Percentiles rank a stretch among this genome's conserved stretches.
phyloP scores from a whole-genome alignment of 805 yeast genomes.

The Schizosaccharomyces osmophilus region DNA sequence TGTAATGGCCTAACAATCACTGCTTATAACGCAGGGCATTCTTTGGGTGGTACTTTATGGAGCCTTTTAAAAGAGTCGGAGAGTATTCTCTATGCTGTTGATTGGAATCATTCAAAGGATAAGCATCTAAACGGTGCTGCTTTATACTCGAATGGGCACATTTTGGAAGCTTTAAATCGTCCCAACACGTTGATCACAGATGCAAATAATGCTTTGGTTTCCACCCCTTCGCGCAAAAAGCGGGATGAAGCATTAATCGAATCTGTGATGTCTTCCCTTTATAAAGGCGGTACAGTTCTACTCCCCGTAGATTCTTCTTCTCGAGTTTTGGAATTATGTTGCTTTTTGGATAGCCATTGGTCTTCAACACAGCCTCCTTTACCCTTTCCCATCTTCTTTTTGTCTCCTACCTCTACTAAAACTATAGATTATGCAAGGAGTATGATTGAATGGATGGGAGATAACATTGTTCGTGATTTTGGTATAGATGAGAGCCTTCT shows the following conservation, averaged over 20 bases:
- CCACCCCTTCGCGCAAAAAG: neutral
- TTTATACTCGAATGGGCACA: conserved; percentile 35
- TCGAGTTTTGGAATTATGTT: conserved; percentile 56
- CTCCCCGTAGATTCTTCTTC: conserved; percentile 66
- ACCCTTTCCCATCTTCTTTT: conserved; percentile 34
- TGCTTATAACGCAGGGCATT: conserved; percentile 76
- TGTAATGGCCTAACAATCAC: conserved; percentile 24
- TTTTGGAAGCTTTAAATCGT: conserved; percentile 24
- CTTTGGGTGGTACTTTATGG: conserved; percentile 89
- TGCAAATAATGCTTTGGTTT: neutral
- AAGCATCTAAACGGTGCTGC: conserved; percentile 51
- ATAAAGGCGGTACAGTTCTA: conserved; percentile 56
- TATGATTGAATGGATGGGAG: conserved; percentile 89
- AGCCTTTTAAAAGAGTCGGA: conserved; percentile 47
- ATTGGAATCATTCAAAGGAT: conserved; percentile 88
- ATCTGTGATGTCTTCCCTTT: conserved; percentile 38
- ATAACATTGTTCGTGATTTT: conserved; percentile 67
- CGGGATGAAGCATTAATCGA: conserved; percentile 10
- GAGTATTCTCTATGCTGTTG: conserved; percentile 63
- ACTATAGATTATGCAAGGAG: conserved; percentile 59
- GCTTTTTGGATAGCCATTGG: conserved; percentile 44
- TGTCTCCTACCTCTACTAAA: conserved; percentile 61
- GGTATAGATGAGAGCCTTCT: conserved; percentile 17
- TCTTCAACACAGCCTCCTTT: conserved; percentile 17
- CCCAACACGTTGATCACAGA: neutral